Evolutionary conservation across 2,329 filamentous ascomycete species (phyloP).

Genomic region (Hypoxylon sp.): DNA sequence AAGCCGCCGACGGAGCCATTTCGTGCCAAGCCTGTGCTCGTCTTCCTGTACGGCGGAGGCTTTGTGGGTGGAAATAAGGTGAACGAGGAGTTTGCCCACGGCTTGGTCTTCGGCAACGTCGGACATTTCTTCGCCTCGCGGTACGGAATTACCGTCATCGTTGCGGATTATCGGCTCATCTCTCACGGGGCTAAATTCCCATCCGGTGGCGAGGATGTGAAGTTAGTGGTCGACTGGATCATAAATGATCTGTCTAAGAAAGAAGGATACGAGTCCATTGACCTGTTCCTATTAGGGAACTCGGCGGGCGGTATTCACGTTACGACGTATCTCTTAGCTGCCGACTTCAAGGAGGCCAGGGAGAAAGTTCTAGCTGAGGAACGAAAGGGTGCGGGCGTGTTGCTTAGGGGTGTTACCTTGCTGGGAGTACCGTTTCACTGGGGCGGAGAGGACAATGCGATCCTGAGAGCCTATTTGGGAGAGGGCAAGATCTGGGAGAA

Average conservation of each 20-base stretch:
- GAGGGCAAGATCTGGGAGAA: conserved; percentile 45
- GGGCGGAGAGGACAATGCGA: conserved; percentile 42
- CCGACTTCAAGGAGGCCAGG: conserved; percentile 44
- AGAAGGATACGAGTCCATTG: conserved; percentile 49
- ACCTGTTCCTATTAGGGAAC: conserved; percentile 59
- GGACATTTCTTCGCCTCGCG: conserved; percentile 58
- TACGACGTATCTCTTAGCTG: conserved; percentile 55
- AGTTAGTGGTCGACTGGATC: conserved; percentile 56
- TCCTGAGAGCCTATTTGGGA: conserved; percentile 47
- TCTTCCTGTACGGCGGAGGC: conserved; percentile 56
- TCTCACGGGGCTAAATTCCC: conserved; percentile 58
- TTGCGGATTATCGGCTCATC: conserved; percentile 59
- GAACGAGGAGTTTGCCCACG: conserved; percentile 47
- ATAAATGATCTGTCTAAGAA: conserved; percentile 42
- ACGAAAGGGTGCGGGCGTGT: conserved; percentile 31
- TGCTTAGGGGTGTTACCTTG: conserved; percentile 45
- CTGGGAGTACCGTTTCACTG: conserved; percentile 52
- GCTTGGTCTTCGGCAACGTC: conserved; percentile 56
- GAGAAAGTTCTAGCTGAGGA: conserved; percentile 29
- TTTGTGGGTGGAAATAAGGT: conserved; percentile 55
- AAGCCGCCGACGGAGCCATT: conserved; percentile 26
- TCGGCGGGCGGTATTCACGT: conserved; percentile 59
- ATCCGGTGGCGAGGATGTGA: conserved; percentile 59
- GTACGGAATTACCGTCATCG: conserved; percentile 55
- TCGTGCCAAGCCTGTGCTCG: conserved; percentile 47